Percentiles rank a stretch among this genome's conserved stretches.
Evolutionary conservation across 2,329 filamentous ascomycete species (phyloP).

Genomic region (Helotiales sp.): DNA sequence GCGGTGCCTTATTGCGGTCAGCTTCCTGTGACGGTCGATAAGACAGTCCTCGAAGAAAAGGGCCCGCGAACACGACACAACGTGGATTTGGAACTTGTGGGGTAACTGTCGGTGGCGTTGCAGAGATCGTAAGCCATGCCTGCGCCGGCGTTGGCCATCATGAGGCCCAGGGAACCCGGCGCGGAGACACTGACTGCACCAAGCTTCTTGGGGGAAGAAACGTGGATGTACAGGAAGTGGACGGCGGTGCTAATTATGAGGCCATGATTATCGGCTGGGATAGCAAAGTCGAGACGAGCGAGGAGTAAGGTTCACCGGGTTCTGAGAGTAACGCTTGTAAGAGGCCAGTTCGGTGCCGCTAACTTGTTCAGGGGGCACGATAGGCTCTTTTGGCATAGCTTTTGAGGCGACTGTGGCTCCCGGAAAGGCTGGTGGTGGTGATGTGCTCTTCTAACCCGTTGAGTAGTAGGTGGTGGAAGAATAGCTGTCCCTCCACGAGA

Average conservation of each 20-base stretch:
- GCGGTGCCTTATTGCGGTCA: not conserved
- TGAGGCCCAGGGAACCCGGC: not conserved
- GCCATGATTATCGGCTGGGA: not conserved
- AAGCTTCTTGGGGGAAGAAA: conserved; percentile 21
- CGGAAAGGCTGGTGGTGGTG: not conserved
- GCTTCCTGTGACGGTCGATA: not conserved
- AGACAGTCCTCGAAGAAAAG: not conserved
- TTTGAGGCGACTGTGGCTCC: not conserved
- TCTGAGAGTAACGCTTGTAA: conserved; percentile 4
- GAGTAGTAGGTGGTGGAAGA: not conserved
- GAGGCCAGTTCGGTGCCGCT: conserved; percentile 24
- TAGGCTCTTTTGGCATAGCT: not conserved
- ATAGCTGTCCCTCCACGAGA: not conserved
- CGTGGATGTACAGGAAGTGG: not conserved
- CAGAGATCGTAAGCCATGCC: conserved; percentile 10
- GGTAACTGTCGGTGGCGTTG: conserved; percentile 27
- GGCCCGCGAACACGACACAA: not conserved
- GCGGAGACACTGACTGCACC: conserved; percentile 29
- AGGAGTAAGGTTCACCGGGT: not conserved
- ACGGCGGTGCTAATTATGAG: conserved; percentile 8
- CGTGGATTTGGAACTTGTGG: conserved; percentile 33
- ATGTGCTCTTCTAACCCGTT: not conserved
- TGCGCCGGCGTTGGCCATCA: conserved; percentile 2
- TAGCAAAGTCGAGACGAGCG: not conserved
- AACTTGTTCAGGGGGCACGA: conserved; percentile 1